Base-by-base conservation (phyloP, 1,284 basidiomycete species). In the Ganoderma lucidum region DNA sequence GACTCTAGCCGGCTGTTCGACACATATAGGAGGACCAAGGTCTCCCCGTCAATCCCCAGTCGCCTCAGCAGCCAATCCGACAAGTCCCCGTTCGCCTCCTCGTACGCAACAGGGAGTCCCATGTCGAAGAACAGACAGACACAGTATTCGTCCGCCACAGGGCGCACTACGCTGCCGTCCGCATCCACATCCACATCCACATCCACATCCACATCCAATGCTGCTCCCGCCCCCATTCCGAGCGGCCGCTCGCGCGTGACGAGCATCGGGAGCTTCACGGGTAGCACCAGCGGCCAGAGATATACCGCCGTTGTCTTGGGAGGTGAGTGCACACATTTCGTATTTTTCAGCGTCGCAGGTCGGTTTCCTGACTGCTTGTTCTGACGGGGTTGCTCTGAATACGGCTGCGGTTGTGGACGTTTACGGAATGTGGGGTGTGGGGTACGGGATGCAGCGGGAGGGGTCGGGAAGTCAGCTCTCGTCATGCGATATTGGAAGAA, bases 401-500 rank as follows among this genome's bases (percentile, higher is more conserved):
- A 28, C 48, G 48, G 23, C 14, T 53, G 48, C 48, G 23, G 23
- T 53, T 28, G 48, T 53, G 23, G 2, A 53, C 23, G 48, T 30
- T 53, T 53, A 53, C 23, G 48, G 23, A 28, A 53, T 53, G 48
- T 28, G 23, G 23, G 48, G 53, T 55, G 12, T 23, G 3, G 51
- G 28, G 51, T 30, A 8, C 53, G 59, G 23, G 15, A 23, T 65
- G 63, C 75, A 93, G 92, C 93, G 75, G 92, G 93, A 76, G 92
- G 92, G 42, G 93, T 96, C 67, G 94, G 94, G 65, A 96, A 96
- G 81, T 94, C 93, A 41, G 93, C 94, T 23, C 83, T 85, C 59
- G 81, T 83, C 78, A 90, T 94, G 67, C 87, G 94, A 67, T 95
- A 92, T 79, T 87, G 94, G 62, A 87, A 88, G 75, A 88, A 92